Conservation (phyloP, 2,329 filamentous ascomycete genomes). For the Monosporascus sp. region DNA sequence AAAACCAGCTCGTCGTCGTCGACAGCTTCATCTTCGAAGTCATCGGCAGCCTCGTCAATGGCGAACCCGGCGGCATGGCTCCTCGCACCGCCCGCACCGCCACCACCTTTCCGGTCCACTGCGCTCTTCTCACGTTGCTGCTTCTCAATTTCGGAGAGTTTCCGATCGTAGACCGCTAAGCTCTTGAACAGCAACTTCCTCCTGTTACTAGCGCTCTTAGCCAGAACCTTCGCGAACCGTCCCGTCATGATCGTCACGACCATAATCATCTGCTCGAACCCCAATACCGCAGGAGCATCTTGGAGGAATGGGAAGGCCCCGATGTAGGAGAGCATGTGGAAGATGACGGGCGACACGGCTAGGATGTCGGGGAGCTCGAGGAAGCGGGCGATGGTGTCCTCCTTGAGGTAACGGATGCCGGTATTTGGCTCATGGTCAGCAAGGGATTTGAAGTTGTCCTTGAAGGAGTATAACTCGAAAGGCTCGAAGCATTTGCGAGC, state of each 20-base stretch:
- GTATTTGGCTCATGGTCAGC: constrained; percentile 55
- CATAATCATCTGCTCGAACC: constrained; percentile 65
- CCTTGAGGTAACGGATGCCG: constrained; percentile 59
- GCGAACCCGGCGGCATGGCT: constrained; percentile 36
- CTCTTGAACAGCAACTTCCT: constrained; percentile 65
- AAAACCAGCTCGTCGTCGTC: constrained; percentile 60
- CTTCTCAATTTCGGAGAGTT: constrained; percentile 31
- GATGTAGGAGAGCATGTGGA: constrained; percentile 65
- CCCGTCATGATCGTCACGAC: constrained; percentile 69
- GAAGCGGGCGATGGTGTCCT: constrained; percentile 65
- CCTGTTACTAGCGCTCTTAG: constrained; percentile 50
- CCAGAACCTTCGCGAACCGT: constrained; percentile 59
- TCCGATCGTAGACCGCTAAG: constrained; percentile 64
- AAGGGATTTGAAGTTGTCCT: constrained; percentile 65
- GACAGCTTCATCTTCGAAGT: constrained; percentile 34
- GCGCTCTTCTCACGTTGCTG: constrained; percentile 6
- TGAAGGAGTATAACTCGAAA: constrained; percentile 68
- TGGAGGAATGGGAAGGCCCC: constrained; percentile 69
- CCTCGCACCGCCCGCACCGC: background rate
- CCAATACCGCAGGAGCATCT: constrained; percentile 64
- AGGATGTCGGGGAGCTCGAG: constrained; percentile 68
- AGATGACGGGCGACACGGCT: constrained; percentile 60
- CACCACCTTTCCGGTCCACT: constrained; percentile 3
- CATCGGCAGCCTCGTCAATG: constrained; percentile 39
- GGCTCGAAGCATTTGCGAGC: constrained; percentile 65